Evolutionary conservation across 306 rosid species (phyloP).

Genomic region (Medicago lupulina): DNA sequence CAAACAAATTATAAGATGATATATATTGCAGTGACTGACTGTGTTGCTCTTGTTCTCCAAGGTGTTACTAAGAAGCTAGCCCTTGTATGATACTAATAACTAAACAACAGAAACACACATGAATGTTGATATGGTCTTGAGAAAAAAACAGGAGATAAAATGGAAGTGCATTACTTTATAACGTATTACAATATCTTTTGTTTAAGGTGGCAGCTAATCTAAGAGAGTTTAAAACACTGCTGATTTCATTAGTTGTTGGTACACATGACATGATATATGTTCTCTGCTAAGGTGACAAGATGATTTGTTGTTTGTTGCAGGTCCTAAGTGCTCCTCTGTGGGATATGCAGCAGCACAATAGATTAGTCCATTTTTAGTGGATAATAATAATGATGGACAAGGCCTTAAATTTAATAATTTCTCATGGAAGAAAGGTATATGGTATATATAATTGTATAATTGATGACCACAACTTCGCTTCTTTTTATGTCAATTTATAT

Average conservation of each 20-base stretch:
- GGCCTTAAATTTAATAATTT: slow-evolving; percentile 71
- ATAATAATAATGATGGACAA: slow-evolving; percentile 61
- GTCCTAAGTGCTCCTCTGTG: slow-evolving; percentile 99
- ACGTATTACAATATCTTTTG: slow-evolving; percentile 16
- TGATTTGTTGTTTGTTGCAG: slow-evolving; percentile 60
- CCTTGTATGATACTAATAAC: neutral
- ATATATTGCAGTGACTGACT: too few species aligned
- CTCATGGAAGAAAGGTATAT: slow-evolving; percentile 84
- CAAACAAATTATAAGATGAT: neutral
- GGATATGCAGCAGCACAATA: slow-evolving; percentile 99
- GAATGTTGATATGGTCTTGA: neutral
- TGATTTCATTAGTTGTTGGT: neutral
- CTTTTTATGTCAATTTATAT: slow-evolving; percentile 16
- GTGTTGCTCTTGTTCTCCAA: too few species aligned
- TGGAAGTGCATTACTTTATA: neutral
- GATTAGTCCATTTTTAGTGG: slow-evolving; percentile 95
- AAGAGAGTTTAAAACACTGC: too few species aligned
- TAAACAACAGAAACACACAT: neutral
- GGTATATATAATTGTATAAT: neutral
- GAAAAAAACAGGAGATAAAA: neutral
- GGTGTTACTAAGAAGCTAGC: neutral
- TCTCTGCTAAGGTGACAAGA: slow-evolving; percentile 65
- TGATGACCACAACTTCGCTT: slow-evolving; percentile 28
- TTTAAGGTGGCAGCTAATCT: too few species aligned
- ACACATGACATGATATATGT: slow-evolving; percentile 43